Base-by-base conservation (phyloP, 2,329 filamentous ascomycete species). In the Emmonsiellopsis sp. region DNA sequence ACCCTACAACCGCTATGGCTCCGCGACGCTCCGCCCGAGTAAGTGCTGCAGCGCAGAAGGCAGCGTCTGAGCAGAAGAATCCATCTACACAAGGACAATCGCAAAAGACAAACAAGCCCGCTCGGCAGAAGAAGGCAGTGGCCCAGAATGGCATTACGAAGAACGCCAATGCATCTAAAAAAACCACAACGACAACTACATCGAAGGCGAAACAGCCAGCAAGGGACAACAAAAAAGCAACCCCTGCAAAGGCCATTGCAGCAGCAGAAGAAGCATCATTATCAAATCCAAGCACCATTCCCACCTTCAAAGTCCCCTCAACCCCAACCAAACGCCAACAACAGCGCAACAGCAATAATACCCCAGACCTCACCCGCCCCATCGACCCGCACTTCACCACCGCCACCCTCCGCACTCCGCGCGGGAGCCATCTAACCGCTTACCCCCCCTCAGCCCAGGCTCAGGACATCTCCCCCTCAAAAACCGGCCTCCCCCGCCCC, bases 1-100 rank as follows among this genome's bases (percentile, higher is more conserved):
- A 26, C 1, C 20, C 20, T 26, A 1, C 20, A 26, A 26, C 20
- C 20, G 5, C 20, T 48, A 81, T 81, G 79, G 74, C 77, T 40
- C 65, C 79, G 9, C 67, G 79, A 58, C 76, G 79, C 52, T 81
- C 79, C 45, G 67, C 75, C 42, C 73, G 79, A 44, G 68, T 78
- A 34, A 69, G 67, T 48, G 64, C 67, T 11, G 63, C 61, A 46
- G 62, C 56, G 10, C 52, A 61, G 50, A 55, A 61, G 35, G 15
- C 57, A 37, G 52, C 58, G 3, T 52, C 61, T 10, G 54, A 62
- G 20, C 58, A 62, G 59, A 56, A 20, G 71, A 71, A 57, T 53
- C 60, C 31, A 61, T 59, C 56, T 67, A 67, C 50, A 31, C 57
- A 34, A 34, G 13, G 8, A 47, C 40, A 35, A 30, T 7, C 7